Percentiles rank a stretch among this genome's conserved stretches.
Evolutionary conservation across 2,329 filamentous ascomycete genomes (phyloP).

Genomic region (Ceratocystis ficicola): DNA sequence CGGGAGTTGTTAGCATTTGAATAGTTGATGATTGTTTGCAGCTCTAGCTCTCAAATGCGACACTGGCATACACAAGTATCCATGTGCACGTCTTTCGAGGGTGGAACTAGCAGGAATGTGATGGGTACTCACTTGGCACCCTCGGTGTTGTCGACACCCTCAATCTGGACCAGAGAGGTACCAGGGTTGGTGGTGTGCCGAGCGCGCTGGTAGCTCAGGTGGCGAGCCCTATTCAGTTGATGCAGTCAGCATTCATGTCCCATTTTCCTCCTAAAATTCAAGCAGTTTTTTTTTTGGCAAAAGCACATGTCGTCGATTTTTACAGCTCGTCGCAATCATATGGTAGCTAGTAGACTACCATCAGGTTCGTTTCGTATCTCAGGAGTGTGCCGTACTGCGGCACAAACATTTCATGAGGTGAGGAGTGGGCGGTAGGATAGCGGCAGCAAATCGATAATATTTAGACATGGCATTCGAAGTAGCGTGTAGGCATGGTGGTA

Average conservation of each 20-base stretch:
- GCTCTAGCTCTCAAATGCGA: not conserved
- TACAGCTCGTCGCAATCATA: constrained; percentile 15
- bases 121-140: constrained; percentile 61
- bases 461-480: not conserved
- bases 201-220: constrained; percentile 94
- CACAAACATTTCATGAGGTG: not conserved
- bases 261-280: not conserved
- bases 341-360: not conserved
- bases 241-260: constrained; percentile 22
- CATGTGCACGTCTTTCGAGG: not conserved
- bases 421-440: no score
- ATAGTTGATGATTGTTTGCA: not conserved
- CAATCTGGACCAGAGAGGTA: constrained; percentile 94
- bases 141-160: constrained; percentile 85
- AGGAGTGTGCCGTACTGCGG: not conserved
- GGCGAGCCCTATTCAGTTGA: constrained; percentile 60
- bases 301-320: constrained; percentile 20
- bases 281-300: constrained; percentile 10
- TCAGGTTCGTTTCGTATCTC: not conserved
- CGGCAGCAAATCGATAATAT: constrained; percentile 2
- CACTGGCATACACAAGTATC: not conserved
- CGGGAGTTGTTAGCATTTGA: constrained; percentile 26
- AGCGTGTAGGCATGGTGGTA: not conserved
- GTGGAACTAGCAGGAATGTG: not conserved
- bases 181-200: constrained; percentile 84